phyloP scores from a whole-genome alignment of 1,284 basidiomycete species.

The Gymnopus androsaceus region DNA sequence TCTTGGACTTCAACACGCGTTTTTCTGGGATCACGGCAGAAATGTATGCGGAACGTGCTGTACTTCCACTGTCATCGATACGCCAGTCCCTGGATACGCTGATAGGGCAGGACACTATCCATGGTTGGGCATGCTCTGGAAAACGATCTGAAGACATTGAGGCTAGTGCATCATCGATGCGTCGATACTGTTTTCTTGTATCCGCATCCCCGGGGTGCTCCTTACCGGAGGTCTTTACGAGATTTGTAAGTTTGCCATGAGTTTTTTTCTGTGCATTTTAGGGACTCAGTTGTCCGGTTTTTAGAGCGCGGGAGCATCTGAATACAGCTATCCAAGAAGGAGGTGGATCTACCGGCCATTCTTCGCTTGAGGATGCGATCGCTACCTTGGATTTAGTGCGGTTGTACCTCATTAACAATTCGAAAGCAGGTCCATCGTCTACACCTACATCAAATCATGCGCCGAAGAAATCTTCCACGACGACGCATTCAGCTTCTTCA shows the following conservation, averaged over 20 bases:
- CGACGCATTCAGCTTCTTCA: background rate
- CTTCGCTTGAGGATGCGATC: slow-evolving; percentile 80
- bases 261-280: background rate
- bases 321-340: slow-evolving; percentile 78
- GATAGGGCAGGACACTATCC: slow-evolving; percentile 77
- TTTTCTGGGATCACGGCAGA: slow-evolving; percentile 84
- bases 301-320: slow-evolving; percentile 54
- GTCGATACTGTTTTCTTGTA: slow-evolving; percentile 86
- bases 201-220: slow-evolving; percentile 77
- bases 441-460: background rate
- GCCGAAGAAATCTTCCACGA: too few relatives aligned
- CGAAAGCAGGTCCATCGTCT: background rate
- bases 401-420: slow-evolving; percentile 44
- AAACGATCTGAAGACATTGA: slow-evolving; percentile 86
- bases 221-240: slow-evolving; percentile 76
- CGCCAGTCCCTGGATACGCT: slow-evolving; percentile 67
- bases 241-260: slow-evolving; percentile 63
- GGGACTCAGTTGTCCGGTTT: slow-evolving; percentile 2
- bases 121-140: slow-evolving; percentile 87
- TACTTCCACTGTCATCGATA: slow-evolving; percentile 66
- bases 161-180: slow-evolving; percentile 80
- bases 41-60: slow-evolving; percentile 54
- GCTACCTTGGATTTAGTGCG: slow-evolving; percentile 86
- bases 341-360: slow-evolving; percentile 75
- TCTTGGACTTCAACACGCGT: slow-evolving; percentile 89